Evolutionary conservation across 2,329 filamentous ascomycete species (phyloP).

Genomic region (Ciborinia camelliae): DNA sequence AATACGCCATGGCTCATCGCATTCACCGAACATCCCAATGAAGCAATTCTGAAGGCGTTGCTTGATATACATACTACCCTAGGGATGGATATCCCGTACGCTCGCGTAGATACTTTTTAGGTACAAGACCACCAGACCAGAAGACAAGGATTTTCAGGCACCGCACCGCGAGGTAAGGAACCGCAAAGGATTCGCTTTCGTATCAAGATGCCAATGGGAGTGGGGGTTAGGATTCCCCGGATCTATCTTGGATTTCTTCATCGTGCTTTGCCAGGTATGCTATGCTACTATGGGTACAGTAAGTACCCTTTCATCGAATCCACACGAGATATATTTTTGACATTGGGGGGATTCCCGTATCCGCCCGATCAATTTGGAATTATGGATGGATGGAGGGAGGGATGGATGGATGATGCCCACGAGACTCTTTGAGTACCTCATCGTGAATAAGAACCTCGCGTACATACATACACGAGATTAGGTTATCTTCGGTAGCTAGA

Average conservation of each 20-base stretch:
- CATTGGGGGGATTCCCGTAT: background rate
- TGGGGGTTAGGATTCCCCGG: background rate
- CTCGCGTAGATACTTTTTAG: background rate
- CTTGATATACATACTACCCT: background rate
- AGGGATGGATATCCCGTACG: background rate
- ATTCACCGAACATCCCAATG: slow-evolving; percentile 4
- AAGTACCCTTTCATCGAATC: background rate
- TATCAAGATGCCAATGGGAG: background rate
- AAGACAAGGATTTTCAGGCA: background rate
- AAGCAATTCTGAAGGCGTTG: background rate
- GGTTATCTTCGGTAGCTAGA: no score
- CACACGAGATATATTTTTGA: background rate
- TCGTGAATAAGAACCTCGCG: background rate
- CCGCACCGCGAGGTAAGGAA: background rate
- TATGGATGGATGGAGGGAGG: no score
- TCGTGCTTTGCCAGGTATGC: no score
- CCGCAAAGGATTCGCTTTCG: background rate
- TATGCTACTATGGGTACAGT: background rate
- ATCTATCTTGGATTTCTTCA: background rate
- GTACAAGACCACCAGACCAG: no score
- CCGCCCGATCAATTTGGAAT: background rate
- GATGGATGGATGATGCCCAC: background rate
- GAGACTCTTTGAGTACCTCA: no score
- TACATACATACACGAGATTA: background rate
- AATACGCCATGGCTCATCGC: background rate